A percentile compares a stretch with the other conserved stretches of the same genome.
These are phyloP conservation scores for Taphrina sp. DNA, from an alignment of 1,139 yeast species.

Conservation along the genomic window DNA sequence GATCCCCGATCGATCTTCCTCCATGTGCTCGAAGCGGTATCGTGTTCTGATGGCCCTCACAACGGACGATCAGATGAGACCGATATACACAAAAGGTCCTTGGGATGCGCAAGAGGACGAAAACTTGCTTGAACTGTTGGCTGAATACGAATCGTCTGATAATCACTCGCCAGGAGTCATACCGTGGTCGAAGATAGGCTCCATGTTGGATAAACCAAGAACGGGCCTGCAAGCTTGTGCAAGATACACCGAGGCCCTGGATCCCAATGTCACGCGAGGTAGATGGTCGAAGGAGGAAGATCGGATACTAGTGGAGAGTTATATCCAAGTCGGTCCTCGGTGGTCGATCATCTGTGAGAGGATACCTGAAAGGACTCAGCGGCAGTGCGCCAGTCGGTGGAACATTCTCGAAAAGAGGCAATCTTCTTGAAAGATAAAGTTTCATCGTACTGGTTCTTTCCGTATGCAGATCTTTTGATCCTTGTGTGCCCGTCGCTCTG, in stretches of 20 bases:
- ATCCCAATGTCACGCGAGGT: slow-evolving; percentile 75
- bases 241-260: slow-evolving; percentile 81
- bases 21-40: slow-evolving; percentile 2
- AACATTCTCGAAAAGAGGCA: background rate
- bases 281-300: slow-evolving; percentile 84
- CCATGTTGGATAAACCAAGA: slow-evolving; percentile 44
- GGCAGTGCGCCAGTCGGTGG: slow-evolving; percentile 15
- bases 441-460: no score
- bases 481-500: no score
- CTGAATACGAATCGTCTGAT: slow-evolving; percentile 1
- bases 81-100: slow-evolving; percentile 6
- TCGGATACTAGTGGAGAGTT: slow-evolving; percentile 60
- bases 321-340: slow-evolving; percentile 72
- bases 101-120: slow-evolving; percentile 7
- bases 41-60: background rate
- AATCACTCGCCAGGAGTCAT: slow-evolving; percentile 4
- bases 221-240: slow-evolving; percentile 96
- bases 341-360: slow-evolving; percentile 52
- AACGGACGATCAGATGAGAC: background rate
- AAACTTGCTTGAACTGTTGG: slow-evolving; percentile 9
- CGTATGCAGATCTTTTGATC: no score
- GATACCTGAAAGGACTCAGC: slow-evolving; percentile 8
- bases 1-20: background rate
- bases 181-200: slow-evolving; percentile 21
- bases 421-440: no score